Evolutionary conservation across 257 asterid species (phyloP).

Genomic region (Euphrasia confusa): DNA sequence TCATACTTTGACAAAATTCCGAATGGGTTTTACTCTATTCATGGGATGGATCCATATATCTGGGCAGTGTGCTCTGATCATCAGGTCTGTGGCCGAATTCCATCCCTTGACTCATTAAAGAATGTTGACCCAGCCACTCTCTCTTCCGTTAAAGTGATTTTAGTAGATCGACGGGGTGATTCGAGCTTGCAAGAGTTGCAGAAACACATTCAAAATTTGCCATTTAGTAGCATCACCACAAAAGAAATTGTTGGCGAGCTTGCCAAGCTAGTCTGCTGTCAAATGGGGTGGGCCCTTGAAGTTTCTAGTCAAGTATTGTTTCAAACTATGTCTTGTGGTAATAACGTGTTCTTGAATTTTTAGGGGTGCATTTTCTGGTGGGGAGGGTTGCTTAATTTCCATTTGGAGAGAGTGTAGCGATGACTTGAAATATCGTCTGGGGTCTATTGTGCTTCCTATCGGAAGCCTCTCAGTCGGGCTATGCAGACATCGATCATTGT

Average conservation of each 20-base stretch:
- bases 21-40: conserved; percentile 76
- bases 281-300: conserved; percentile 66
- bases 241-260: conserved; percentile 78
- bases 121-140: conserved; percentile 49
- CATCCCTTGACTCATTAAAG: conserved; percentile 74
- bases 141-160: conserved; percentile 62
- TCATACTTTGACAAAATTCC: conserved; percentile 81
- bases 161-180: conserved; percentile 60
- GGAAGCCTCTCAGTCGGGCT: conserved; percentile 70
- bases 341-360: conserved; percentile 32
- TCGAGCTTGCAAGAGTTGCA: conserved; percentile 68
- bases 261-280: conserved; percentile 72
- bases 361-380: conserved; percentile 58
- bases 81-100: conserved; percentile 79
- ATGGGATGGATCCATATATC: conserved; percentile 81
- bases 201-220: conserved; percentile 44
- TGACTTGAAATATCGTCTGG: conserved; percentile 60
- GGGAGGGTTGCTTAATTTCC: conserved; percentile 56
- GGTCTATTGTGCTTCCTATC: conserved; percentile 71
- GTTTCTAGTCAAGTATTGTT: conserved; percentile 21
- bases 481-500: conserved; percentile 76
- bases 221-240: conserved; percentile 54
- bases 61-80: conserved; percentile 77
- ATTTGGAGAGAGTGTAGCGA: conserved; percentile 65
- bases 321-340: conserved; percentile 20